Evolutionary conservation across 1,139 yeast species (phyloP).

Genomic region (Taphrina pruni): DNA sequence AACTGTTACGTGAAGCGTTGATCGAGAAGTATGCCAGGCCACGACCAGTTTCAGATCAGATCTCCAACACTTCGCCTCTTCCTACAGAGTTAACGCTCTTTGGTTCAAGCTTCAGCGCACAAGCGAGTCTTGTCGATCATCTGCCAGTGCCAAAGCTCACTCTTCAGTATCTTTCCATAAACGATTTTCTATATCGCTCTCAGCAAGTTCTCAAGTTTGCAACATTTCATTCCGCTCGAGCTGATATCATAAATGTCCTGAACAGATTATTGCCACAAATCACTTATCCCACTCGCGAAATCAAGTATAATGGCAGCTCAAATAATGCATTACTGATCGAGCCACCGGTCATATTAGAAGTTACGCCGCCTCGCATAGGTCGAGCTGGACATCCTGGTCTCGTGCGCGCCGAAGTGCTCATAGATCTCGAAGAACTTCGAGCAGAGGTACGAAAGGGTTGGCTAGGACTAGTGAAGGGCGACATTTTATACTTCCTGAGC

Average conservation of each 20-base stretch:
- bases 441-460: constrained; percentile 49
- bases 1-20: constrained; percentile 46
- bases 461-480: constrained; percentile 50
- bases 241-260: constrained; percentile 49
- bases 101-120: not conserved
- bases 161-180: constrained; percentile 52
- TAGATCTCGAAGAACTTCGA: constrained; percentile 48
- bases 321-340: constrained; percentile 50
- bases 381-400: constrained; percentile 46
- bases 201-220: constrained; percentile 48
- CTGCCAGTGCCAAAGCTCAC: constrained; percentile 48
- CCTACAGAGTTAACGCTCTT: constrained; percentile 13
- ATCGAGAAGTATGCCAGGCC: constrained; percentile 43
- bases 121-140: not conserved
- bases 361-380: constrained; percentile 49
- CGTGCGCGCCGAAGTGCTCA: constrained; percentile 48
- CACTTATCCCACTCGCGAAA: constrained; percentile 28
- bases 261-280: constrained; percentile 48
- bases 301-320: constrained; percentile 50
- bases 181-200: constrained; percentile 52
- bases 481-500: constrained; percentile 49
- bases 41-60: constrained; percentile 36
- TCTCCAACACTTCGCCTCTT: not conserved
- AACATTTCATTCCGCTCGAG: constrained; percentile 47
- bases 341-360: constrained; percentile 48